Evolutionary conservation across 2,329 filamentous ascomycete genomes (phyloP).

Genomic region (Sarocladium brachiariae): DNA sequence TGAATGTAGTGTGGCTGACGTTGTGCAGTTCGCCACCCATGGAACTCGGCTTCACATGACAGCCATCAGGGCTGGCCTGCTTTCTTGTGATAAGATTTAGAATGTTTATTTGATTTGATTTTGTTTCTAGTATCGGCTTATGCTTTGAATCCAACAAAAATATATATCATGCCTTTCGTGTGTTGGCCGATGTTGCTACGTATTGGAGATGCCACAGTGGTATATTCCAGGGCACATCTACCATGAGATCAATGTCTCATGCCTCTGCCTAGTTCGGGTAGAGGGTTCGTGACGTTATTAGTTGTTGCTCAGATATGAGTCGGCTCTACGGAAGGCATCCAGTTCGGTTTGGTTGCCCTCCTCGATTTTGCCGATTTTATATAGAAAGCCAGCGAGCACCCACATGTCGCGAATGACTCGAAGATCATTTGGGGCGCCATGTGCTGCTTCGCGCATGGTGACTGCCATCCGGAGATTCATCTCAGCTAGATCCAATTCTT

Average conservation of each 20-base stretch:
- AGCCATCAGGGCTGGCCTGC: background rate
- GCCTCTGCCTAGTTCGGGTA: too few species aligned
- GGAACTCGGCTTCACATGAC: conserved; percentile 7
- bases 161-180: background rate
- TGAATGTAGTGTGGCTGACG: conserved; percentile 18
- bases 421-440: conserved; percentile 26
- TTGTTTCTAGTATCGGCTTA: background rate
- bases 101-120: background rate
- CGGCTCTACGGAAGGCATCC: conserved; percentile 26
- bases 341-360: conserved; percentile 21
- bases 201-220: conserved; percentile 5
- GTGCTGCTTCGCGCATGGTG: conserved; percentile 27
- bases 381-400: conserved; percentile 28
- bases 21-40: conserved; percentile 5
- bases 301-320: conserved; percentile 21
- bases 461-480: conserved; percentile 26
- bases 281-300: background rate
- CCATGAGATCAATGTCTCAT: background rate
- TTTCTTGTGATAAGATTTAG: background rate
- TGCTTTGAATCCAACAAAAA: background rate
- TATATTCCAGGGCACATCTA: background rate
- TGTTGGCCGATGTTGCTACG: conserved; percentile 2
- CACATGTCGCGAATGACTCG: conserved; percentile 32
- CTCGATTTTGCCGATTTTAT: conserved; percentile 22
- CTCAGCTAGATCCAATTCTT: conserved; percentile 26